These are phyloP conservation scores for Cenchrus purpureus DNA, from an alignment of 176 grass and related monocot genomes.

Conservation along the genomic window DNA sequence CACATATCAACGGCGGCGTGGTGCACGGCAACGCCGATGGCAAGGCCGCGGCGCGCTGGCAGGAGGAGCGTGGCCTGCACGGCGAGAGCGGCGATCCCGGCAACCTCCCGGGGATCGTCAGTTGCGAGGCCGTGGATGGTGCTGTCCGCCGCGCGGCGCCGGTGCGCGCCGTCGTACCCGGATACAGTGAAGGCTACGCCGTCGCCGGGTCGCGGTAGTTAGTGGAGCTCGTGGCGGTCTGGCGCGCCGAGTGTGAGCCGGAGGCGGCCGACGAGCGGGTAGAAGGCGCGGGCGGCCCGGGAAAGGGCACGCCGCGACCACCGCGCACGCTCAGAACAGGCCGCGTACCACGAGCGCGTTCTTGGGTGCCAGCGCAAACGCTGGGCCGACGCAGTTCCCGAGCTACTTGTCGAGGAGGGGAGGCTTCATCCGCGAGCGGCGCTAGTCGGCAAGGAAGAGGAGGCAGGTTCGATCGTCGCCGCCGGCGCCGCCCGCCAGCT, in stretches of 20 bases:
- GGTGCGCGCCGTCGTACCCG: constrained; percentile 23
- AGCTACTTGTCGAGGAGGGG: constrained; percentile 37
- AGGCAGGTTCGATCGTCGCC: not conserved
- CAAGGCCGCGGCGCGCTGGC: constrained; percentile 33
- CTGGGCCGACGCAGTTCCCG: constrained; percentile 43
- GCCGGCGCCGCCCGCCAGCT: too few relatives aligned
- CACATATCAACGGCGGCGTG: constrained; percentile 53
- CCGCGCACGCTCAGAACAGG: constrained; percentile 28
- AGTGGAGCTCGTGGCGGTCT: constrained; percentile 44
- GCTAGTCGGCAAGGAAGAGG: constrained; percentile 36
- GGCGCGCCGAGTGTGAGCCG: not conserved
- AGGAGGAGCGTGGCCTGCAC: constrained; percentile 54
- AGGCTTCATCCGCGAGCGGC: constrained; percentile 35
- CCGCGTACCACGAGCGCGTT: constrained; percentile 18
- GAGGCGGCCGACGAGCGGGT: too few relatives aligned
- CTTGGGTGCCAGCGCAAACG: not conserved
- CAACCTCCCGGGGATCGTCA: constrained; percentile 29
- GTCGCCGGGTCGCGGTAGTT: constrained; percentile 36
- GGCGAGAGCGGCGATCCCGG: constrained; percentile 8
- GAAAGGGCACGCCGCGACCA: constrained; percentile 24
- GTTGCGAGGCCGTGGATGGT: constrained; percentile 16
- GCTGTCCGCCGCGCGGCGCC: too few relatives aligned
- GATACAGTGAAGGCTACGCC: constrained; percentile 26
- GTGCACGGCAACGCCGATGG: constrained; percentile 40
- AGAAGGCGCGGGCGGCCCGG: too few relatives aligned